These are phyloP conservation scores for Dothiorella sarmentorum DNA, from an alignment of 2,329 filamentous ascomycete species.

Conservation along the genomic window DNA sequence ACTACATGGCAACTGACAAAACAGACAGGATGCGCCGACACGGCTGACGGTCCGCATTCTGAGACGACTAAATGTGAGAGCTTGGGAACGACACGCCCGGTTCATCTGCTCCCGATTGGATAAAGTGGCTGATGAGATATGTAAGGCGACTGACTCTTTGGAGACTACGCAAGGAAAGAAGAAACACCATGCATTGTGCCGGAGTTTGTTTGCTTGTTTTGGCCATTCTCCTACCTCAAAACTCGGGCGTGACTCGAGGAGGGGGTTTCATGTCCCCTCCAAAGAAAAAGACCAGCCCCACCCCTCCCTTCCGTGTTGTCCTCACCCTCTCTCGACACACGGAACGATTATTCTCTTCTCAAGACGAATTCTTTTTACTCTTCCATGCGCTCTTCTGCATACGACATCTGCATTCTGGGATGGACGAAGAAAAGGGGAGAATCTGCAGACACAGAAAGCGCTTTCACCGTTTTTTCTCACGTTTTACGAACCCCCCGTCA, in stretches of 20 bases:
- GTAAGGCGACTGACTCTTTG: neutral
- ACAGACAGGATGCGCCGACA: no score
- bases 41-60: no score
- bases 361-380: neutral
- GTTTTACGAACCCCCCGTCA: neutral
- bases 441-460: neutral
- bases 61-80: neutral
- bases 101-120: neutral
- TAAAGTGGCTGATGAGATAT: no score
- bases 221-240: neutral
- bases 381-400: neutral
- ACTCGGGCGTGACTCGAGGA: neutral
- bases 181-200: neutral
- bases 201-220: neutral
- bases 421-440: neutral
- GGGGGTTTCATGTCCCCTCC: neutral
- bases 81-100: neutral
- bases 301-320: neutral
- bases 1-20: slow-evolving; percentile 2
- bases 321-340: neutral
- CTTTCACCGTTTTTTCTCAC: neutral
- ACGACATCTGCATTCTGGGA: neutral
- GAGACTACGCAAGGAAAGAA: neutral
- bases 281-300: neutral
- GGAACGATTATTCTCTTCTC: neutral